Conservation (phyloP, 495 filamentous ascomycete species). For the Niebla homalea region DNA sequence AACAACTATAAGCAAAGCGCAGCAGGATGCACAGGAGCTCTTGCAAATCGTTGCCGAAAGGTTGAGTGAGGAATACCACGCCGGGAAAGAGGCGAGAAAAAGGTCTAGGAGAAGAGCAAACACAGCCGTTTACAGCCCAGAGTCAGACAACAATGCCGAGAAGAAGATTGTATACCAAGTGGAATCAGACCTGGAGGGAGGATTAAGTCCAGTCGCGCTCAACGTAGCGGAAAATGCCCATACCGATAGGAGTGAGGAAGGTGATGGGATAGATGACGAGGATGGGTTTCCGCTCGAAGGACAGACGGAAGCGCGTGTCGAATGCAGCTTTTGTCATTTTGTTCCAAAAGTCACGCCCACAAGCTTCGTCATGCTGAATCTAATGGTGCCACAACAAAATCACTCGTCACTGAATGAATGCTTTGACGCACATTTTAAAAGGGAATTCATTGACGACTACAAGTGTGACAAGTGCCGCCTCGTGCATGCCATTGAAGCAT, state of each 20-base stretch:
- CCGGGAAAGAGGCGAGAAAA: conserved; percentile 56
- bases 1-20: conserved; percentile 78
- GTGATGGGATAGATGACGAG: conserved; percentile 30
- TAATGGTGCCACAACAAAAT: conserved; percentile 74
- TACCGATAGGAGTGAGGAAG: not conserved
- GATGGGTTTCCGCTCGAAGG: conserved; percentile 81
- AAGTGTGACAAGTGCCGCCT: conserved; percentile 85
- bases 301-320: conserved; percentile 76
- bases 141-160: conserved; percentile 12
- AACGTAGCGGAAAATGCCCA: not conserved
- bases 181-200: not conserved
- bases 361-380: conserved; percentile 79
- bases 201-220: not conserved
- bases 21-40: conserved; percentile 99
- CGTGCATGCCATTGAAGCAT: conserved; percentile 52
- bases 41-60: conserved; percentile 86
- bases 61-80: conserved; percentile 85
- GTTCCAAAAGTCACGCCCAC: conserved; percentile 71
- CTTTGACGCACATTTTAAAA: conserved; percentile 88
- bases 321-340: conserved; percentile 80
- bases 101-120: conserved; percentile 16
- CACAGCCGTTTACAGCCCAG: conserved; percentile 4
- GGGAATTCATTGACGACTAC: conserved; percentile 92
- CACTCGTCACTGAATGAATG: conserved; percentile 57
- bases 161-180: conserved; percentile 11